phyloP scores from a whole-genome alignment of 768 basidiomycete genomes.

The Jaapia argillacea region DNA sequence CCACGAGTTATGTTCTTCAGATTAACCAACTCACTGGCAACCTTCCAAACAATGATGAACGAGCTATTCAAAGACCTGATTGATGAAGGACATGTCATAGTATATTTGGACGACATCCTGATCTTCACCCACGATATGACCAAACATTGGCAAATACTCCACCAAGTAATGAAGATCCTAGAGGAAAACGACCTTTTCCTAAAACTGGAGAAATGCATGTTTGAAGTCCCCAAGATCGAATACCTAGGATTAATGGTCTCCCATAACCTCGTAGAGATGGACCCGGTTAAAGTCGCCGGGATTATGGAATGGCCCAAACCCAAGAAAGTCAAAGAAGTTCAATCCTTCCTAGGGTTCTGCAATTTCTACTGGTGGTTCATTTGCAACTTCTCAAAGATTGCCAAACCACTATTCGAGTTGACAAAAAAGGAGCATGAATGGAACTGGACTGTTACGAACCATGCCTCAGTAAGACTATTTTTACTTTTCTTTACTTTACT shows the following conservation, averaged over 20 bases:
- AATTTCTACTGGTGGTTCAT: conserved; percentile 24
- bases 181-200: background rate
- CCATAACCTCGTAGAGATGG: conserved; percentile 12
- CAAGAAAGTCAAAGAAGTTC: conserved; percentile 12
- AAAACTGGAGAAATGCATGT: conserved; percentile 10
- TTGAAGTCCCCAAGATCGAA: conserved; percentile 6
- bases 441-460: conserved; percentile 1
- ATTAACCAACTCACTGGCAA: conserved; percentile 11
- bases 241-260: conserved; percentile 14
- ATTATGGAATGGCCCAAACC: conserved; percentile 18
- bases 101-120: conserved; percentile 37
- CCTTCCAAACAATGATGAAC: conserved; percentile 16
- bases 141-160: background rate
- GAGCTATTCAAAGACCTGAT: conserved; percentile 21
- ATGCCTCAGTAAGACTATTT: too few species aligned
- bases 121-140: conserved; percentile 11
- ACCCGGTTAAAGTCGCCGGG: conserved; percentile 14
- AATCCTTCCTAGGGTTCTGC: conserved; percentile 20
- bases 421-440: conserved; percentile 1
- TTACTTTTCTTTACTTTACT: too few species aligned
- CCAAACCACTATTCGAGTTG: background rate
- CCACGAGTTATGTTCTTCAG: conserved; percentile 21
- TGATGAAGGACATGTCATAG: conserved; percentile 21
- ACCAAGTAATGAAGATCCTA: background rate
- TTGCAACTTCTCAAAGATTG: conserved; percentile 7